These are phyloP conservation scores for Stereum hirsutum DNA, from an alignment of 1,284 basidiomycete species.

Conservation along the genomic window DNA sequence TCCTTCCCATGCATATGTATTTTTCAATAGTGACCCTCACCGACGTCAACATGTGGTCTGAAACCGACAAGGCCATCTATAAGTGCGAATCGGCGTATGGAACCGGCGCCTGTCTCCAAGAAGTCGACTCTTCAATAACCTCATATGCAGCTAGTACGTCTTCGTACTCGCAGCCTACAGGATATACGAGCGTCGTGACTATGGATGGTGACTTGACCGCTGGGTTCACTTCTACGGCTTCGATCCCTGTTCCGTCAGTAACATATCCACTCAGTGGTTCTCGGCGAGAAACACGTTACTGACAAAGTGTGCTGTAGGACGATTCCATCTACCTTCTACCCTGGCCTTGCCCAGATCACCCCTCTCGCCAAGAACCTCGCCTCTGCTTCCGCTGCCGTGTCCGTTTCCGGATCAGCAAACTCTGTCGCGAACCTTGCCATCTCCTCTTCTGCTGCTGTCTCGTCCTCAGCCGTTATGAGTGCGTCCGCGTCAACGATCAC, in stretches of 20 bases:
- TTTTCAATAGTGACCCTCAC: slow-evolving; percentile 19
- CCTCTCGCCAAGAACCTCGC: slow-evolving; percentile 17
- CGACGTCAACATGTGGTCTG: slow-evolving; percentile 25
- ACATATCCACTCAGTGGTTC: background rate
- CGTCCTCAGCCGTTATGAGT: no score
- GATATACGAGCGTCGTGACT: slow-evolving; percentile 20
- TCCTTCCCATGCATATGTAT: no score
- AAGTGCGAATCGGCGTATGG: slow-evolving; percentile 26
- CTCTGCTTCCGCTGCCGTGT: no score
- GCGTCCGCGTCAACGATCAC: no score
- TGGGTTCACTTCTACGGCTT: slow-evolving; percentile 21
- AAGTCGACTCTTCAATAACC: slow-evolving; percentile 12
- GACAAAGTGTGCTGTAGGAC: slow-evolving; percentile 16
- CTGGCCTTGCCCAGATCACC: slow-evolving; percentile 18
- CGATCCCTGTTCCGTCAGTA: slow-evolving; percentile 24
- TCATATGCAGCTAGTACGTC: slow-evolving; percentile 18
- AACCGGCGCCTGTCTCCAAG: slow-evolving; percentile 20
- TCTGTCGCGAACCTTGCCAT: no score
- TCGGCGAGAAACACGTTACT: background rate
- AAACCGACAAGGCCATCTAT: slow-evolving; percentile 17
- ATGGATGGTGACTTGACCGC: slow-evolving; percentile 20
- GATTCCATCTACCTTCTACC: slow-evolving; percentile 23
- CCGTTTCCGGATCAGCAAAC: no score
- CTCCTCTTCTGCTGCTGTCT: no score
- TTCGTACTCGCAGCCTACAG: slow-evolving; percentile 16